Conservation (phyloP, 441 rosid species). For the Erysimum cheiri region DNA sequence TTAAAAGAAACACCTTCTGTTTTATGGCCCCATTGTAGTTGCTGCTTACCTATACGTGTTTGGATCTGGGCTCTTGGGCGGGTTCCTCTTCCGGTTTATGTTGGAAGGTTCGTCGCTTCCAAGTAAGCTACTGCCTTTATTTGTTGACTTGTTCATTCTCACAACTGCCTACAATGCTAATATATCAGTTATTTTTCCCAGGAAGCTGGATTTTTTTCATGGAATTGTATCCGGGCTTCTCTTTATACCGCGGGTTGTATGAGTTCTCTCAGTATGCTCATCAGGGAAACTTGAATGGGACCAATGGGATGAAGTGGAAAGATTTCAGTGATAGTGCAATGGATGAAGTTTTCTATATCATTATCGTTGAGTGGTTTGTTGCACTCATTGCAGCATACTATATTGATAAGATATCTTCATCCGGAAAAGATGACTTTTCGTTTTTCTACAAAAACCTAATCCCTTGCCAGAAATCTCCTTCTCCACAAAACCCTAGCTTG, state of each 20-base stretch:
- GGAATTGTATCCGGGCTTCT: conserved; percentile 90
- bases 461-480: conserved; percentile 46
- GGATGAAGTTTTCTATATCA: conserved; percentile 65
- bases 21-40: conserved; percentile 51
- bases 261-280: conserved; percentile 72
- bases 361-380: conserved; percentile 72
- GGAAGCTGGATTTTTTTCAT: conserved; percentile 68
- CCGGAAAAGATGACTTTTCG: conserved; percentile 48
- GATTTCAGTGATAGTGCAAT: conserved; percentile 65
- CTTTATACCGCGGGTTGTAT: conserved; percentile 82
- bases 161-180: conserved; percentile 3
- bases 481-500: conserved; percentile 58
- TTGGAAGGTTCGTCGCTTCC: conserved; percentile 70
- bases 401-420: conserved; percentile 61
- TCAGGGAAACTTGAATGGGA: conserved; percentile 46
- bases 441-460: conserved; percentile 57
- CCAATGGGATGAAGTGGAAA: conserved; percentile 74
- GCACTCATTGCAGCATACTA: conserved; percentile 69
- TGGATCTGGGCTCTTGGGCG: conserved; percentile 82
- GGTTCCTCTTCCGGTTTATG: conserved; percentile 65
- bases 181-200: conserved; percentile 16
- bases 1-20: not conserved
- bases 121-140: conserved; percentile 52
- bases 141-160: not conserved
- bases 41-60: conserved; percentile 64